These are phyloP conservation scores for Colletotrichum destructivum DNA, from an alignment of 2,329 filamentous ascomycete genomes.

Conservation along the genomic window DNA sequence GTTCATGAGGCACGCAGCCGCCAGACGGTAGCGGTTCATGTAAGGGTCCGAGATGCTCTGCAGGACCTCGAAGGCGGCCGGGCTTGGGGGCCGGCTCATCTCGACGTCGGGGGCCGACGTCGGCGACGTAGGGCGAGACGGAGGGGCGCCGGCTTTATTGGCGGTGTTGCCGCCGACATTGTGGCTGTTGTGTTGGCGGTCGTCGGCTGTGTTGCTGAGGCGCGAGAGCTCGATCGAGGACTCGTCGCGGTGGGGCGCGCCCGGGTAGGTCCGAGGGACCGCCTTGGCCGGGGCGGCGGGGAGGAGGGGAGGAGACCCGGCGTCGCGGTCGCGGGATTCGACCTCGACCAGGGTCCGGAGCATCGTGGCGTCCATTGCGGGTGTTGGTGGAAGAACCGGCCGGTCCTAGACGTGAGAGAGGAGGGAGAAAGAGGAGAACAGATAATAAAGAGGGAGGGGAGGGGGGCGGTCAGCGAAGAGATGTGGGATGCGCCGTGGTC, in stretches of 20 bases:
- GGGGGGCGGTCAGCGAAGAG: background rate
- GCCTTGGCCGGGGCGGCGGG: conserved; percentile 53
- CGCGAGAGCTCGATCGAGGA: conserved; percentile 49
- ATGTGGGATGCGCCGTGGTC: background rate
- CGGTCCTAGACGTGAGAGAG: background rate
- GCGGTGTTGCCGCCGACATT: background rate
- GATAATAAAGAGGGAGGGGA: too few relatives aligned
- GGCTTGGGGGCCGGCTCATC: conserved; percentile 67
- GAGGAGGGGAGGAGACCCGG: conserved; percentile 42
- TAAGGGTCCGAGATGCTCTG: conserved; percentile 72
- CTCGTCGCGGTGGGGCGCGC: conserved; percentile 52
- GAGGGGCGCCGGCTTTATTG: background rate
- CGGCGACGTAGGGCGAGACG: conserved; percentile 6
- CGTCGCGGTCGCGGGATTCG: conserved; percentile 45
- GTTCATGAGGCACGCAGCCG: conserved; percentile 75
- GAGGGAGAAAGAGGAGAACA: background rate
- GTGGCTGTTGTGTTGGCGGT: background rate
- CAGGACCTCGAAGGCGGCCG: conserved; percentile 61
- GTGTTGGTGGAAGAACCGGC: too few relatives aligned
- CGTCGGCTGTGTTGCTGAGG: conserved; percentile 35
- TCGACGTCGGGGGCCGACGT: conserved; percentile 58
- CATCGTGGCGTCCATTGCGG: conserved; percentile 53
- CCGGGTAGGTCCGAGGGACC: conserved; percentile 56
- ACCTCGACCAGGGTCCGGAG: conserved; percentile 53
- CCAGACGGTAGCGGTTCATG: conserved; percentile 80